Percentiles rank a stretch among this genome's conserved stretches.
Evolutionary conservation across 1,284 basidiomycete species (phyloP).

Genomic region (Apiotrichum akiyoshidainum): DNA sequence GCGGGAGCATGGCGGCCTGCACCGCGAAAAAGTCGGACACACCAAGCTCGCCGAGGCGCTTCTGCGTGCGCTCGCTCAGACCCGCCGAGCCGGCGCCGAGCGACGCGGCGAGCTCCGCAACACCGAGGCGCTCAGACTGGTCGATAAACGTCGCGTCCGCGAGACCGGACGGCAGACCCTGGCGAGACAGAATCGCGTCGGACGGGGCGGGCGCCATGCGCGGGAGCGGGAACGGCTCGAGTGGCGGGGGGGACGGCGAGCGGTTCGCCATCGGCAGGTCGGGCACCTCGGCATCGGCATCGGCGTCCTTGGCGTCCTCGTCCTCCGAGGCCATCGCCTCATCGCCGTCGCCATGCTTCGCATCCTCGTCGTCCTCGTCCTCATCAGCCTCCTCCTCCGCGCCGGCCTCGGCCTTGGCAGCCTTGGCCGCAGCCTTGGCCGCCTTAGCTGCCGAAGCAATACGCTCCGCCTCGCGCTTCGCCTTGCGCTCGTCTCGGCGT

Average conservation of each 20-base stretch:
- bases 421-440: constrained; percentile 4
- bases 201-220: constrained; percentile 67
- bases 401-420: neutral
- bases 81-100: constrained; percentile 49
- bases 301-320: constrained; percentile 15
- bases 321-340: constrained; percentile 2
- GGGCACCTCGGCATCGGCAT: constrained; percentile 16
- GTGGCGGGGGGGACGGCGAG: constrained; percentile 34
- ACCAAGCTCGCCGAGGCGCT: constrained; percentile 67
- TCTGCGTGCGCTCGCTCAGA: constrained; percentile 62
- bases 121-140: constrained; percentile 56
- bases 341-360: constrained; percentile 17
- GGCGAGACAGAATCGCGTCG: constrained; percentile 63
- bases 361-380: constrained; percentile 18
- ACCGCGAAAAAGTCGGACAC: constrained; percentile 76
- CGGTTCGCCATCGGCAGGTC: constrained; percentile 18
- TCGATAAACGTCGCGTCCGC: constrained; percentile 69
- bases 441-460: constrained; percentile 12
- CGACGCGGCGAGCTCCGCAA: constrained; percentile 53
- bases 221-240: constrained; percentile 65
- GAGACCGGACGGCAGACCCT: constrained; percentile 72
- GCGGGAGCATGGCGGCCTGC: constrained; percentile 45
- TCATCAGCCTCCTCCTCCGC: neutral
- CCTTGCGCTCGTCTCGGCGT: constrained; percentile 14
- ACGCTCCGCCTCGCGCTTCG: constrained; percentile 13